Percentiles rank a stretch among this genome's conserved stretches.
Evolutionary conservation across 495 filamentous ascomycete genomes (phyloP).

Genomic region (Daldinia childiae): DNA sequence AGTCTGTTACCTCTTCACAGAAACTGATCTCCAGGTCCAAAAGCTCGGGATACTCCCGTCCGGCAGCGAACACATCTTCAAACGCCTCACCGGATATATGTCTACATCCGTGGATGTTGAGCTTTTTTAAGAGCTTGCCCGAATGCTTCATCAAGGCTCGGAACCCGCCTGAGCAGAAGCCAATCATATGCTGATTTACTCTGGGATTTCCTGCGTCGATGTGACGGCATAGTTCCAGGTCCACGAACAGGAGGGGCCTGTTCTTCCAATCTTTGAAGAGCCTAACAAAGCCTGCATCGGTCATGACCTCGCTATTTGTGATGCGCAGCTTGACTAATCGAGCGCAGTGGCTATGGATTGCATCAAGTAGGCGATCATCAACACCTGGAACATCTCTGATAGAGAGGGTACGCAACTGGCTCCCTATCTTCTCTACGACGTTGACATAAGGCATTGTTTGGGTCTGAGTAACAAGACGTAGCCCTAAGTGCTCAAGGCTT

Average conservation of each 20-base stretch:
- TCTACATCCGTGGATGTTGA: conserved; percentile 82
- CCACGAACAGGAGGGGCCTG: conserved; percentile 69
- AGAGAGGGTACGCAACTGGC: conserved; percentile 73
- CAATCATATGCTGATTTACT: conserved; percentile 69
- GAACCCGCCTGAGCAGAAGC: conserved; percentile 79
- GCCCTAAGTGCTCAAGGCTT: conserved; percentile 74
- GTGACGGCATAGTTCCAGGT: conserved; percentile 78
- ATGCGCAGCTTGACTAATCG: conserved; percentile 79
- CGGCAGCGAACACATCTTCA: conserved; percentile 70
- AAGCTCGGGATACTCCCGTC: conserved; percentile 70
- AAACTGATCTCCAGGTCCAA: conserved; percentile 80
- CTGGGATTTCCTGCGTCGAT: conserved; percentile 67
- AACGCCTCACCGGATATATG: conserved; percentile 76
- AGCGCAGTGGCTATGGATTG: conserved; percentile 73
- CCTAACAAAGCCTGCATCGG: conserved; percentile 71
- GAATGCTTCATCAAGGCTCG: conserved; percentile 86
- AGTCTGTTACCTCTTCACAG: conserved; percentile 76
- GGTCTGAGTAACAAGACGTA: conserved; percentile 67
- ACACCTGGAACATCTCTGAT: conserved; percentile 67
- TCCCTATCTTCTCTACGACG: conserved; percentile 68
- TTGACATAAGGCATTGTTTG: conserved; percentile 65
- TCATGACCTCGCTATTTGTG: conserved; percentile 74
- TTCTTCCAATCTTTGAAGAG: conserved; percentile 85
- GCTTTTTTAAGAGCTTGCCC: conserved; percentile 63
- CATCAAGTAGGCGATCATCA: conserved; percentile 69